Evolutionary conservation across 1,139 yeast genomes (phyloP).

Genomic region (Pichia sp.): DNA sequence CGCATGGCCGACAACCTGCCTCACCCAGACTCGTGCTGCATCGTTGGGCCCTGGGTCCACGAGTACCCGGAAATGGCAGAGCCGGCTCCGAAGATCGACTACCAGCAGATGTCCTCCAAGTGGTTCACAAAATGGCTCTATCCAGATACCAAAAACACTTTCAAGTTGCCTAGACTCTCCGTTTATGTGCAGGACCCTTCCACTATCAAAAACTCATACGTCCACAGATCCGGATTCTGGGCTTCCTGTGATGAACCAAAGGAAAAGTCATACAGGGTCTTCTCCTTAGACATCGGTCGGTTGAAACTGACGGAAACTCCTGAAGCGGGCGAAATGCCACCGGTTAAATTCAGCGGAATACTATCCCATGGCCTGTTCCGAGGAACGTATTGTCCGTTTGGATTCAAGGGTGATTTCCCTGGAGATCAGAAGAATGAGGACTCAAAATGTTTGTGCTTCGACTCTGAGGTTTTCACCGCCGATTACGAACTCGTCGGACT

Average conservation of each 20-base stretch:
- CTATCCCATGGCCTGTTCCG: conserved; percentile 39
- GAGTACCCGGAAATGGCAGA: conserved; percentile 44
- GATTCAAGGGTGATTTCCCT: conserved; percentile 42
- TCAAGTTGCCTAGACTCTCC: conserved; percentile 34
- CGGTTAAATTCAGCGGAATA: conserved; percentile 30
- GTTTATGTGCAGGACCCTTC: conserved; percentile 40
- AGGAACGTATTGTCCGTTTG: conserved; percentile 43
- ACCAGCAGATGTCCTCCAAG: conserved; percentile 36
- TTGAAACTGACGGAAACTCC: conserved; percentile 10
- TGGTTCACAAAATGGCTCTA: conserved; percentile 39
- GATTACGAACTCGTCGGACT: conserved; percentile 34
- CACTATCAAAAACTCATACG: conserved; percentile 33
- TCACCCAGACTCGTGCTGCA: conserved; percentile 31
- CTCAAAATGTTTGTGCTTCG: conserved; percentile 36
- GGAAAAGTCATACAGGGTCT: conserved; percentile 12
- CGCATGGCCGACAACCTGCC: conserved; percentile 38
- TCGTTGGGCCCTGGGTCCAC: conserved; percentile 45
- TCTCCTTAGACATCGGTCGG: conserved; percentile 13
- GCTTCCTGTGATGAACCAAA: conserved; percentile 26
- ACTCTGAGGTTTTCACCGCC: conserved; percentile 27
- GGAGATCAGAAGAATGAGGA: conserved; percentile 40
- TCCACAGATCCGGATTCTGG: conserved; percentile 38
- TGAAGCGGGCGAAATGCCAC: conserved; percentile 8
- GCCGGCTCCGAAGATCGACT: conserved; percentile 41
- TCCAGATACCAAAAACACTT: conserved; percentile 25